Evolutionary conservation across 2,329 filamentous ascomycete species (phyloP).

Genomic region (Hypomyces perniciosus): DNA sequence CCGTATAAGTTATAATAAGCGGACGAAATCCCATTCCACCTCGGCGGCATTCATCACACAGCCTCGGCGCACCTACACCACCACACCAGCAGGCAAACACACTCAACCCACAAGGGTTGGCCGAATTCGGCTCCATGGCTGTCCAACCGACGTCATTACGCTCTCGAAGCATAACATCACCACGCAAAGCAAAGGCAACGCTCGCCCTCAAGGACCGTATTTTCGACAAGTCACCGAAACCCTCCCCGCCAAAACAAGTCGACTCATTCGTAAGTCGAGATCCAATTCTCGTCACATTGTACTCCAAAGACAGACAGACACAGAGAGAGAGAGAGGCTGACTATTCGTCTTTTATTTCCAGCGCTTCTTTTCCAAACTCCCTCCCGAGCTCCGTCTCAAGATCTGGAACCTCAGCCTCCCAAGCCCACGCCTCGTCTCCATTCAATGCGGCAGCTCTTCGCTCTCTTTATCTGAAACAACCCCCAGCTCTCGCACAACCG

Average conservation of each 20-base stretch:
- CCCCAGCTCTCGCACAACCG: constrained; percentile 16
- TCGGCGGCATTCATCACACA: too few species aligned
- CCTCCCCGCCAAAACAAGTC: neutral
- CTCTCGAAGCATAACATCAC: neutral
- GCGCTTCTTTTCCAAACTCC: constrained; percentile 38
- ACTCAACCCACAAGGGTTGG: neutral
- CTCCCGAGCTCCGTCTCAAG: constrained; percentile 40
- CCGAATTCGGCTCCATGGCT: neutral
- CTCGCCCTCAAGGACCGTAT: neutral
- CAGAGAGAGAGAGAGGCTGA: neutral
- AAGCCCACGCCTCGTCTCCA: constrained; percentile 36
- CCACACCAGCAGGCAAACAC: too few species aligned
- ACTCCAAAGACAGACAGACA: too few species aligned
- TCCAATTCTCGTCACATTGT: neutral
- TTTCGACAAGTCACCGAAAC: neutral
- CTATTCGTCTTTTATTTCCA: constrained; percentile 16
- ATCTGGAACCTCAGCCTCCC: constrained; percentile 43
- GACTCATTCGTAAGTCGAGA: constrained; percentile 7
- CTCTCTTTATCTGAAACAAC: neutral
- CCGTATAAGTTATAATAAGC: neutral
- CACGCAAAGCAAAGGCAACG: neutral
- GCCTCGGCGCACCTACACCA: too few species aligned
- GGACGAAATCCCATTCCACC: too few species aligned
- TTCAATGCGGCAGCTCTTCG: constrained; percentile 32
- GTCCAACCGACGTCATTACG: constrained; percentile 1